Conservation (phyloP, 176 grass and related monocot genomes). For the Raddia distichophylla region DNA sequence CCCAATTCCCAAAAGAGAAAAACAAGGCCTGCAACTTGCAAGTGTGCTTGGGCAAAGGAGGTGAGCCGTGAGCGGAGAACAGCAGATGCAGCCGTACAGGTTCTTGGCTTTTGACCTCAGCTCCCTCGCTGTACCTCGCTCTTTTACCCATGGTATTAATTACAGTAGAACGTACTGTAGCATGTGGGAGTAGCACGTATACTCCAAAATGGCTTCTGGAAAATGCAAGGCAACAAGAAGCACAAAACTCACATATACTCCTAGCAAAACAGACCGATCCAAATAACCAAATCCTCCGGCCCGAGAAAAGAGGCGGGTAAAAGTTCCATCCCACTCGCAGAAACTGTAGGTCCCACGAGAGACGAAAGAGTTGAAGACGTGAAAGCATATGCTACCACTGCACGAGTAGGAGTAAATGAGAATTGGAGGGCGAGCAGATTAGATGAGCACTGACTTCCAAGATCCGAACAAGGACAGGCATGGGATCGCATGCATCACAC, state of each 20-base stretch:
- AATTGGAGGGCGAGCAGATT: background rate
- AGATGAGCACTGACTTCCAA: slow-evolving; percentile 9
- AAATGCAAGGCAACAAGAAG: background rate
- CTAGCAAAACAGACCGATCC: background rate
- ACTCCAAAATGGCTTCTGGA: background rate
- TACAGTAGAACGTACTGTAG: background rate
- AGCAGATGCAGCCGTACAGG: background rate
- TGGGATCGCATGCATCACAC: slow-evolving; percentile 15
- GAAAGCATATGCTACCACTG: too few species aligned
- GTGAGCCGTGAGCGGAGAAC: background rate
- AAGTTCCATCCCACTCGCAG: too few species aligned
- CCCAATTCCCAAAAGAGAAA: too few species aligned
- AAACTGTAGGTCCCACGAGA: too few species aligned
- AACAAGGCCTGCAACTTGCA: background rate
- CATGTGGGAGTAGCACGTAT: background rate
- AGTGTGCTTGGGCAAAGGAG: background rate
- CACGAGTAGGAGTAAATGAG: background rate
- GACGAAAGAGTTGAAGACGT: too few species aligned
- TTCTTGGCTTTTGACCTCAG: background rate
- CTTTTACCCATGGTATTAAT: background rate
- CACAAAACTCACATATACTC: background rate
- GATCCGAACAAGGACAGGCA: slow-evolving; percentile 5
- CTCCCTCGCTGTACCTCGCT: too few species aligned
- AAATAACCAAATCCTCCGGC: too few species aligned
- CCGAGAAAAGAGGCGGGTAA: too few species aligned